Evolutionary conservation across 2,329 filamentous ascomycete species (phyloP).

Genomic region (Clonostachys chloroleuca): DNA sequence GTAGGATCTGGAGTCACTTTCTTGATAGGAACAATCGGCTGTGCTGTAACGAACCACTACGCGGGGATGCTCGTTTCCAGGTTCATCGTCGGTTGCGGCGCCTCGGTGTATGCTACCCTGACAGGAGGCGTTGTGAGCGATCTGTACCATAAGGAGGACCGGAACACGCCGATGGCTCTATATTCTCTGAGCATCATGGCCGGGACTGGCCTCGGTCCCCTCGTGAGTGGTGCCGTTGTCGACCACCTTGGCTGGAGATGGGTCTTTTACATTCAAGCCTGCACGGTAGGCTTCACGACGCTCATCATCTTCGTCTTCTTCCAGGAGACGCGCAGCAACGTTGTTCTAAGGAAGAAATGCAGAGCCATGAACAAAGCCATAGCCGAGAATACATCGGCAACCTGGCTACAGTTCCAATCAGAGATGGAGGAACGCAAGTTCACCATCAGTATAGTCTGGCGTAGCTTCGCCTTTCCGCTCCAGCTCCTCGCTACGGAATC

Average conservation of each 20-base stretch:
- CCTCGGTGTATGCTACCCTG: conserved; percentile 35
- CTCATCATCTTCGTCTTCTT: conserved; percentile 53
- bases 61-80: conserved; percentile 58
- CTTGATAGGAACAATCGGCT: conserved; percentile 38
- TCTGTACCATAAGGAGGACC: conserved; percentile 56
- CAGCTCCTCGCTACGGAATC: conserved; percentile 51
- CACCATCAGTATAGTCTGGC: conserved; percentile 13
- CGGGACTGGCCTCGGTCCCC: conserved; percentile 59
- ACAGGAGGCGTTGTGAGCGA: conserved; percentile 66
- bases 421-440: conserved; percentile 9
- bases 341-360: conserved; percentile 59
- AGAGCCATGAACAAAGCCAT: conserved; percentile 48
- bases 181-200: conserved; percentile 58
- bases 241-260: conserved; percentile 57
- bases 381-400: conserved; percentile 33
- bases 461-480: conserved; percentile 22
- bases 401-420: conserved; percentile 4
- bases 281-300: conserved; percentile 51
- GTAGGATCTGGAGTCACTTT: conserved; percentile 24
- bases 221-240: conserved; percentile 55
- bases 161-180: conserved; percentile 66
- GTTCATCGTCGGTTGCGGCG: conserved; percentile 58
- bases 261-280: conserved; percentile 65
- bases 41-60: conserved; percentile 53
- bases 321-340: conserved; percentile 64